phyloP scores from a whole-genome alignment of 805 yeast species.

The Cyberlindnera euphorbiiphila region DNA sequence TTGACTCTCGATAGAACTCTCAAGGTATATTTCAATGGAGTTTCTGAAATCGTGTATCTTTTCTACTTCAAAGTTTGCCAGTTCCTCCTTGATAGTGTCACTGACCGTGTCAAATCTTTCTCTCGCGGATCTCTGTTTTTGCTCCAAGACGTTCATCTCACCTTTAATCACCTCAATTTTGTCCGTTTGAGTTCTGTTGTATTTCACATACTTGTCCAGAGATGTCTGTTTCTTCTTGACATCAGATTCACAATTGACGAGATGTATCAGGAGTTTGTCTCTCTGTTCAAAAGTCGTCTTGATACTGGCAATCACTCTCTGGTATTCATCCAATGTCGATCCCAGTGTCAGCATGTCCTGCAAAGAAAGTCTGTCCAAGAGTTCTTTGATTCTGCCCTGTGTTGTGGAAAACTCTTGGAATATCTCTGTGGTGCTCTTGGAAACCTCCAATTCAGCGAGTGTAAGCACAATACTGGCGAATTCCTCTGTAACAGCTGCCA shows the following conservation, averaged over 20 bases:
- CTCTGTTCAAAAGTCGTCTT: conserved; percentile 73
- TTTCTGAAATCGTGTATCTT: conserved; percentile 82
- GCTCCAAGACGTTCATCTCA: conserved; percentile 56
- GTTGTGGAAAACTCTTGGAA: conserved; percentile 68
- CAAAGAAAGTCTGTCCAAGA: conserved; percentile 70
- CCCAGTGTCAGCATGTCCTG: conserved; percentile 88
- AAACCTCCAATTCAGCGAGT: conserved; percentile 71
- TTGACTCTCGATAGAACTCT: conserved; percentile 86
- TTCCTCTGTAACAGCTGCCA: conserved; percentile 66
- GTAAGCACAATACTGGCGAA: conserved; percentile 52
- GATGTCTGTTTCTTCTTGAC: conserved; percentile 42
- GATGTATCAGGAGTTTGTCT: conserved; percentile 46
- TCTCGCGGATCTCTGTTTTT: conserved; percentile 49
- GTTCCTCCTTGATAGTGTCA: conserved; percentile 61
- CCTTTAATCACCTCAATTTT: conserved; percentile 52
- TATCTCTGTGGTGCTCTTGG: conserved; percentile 58
- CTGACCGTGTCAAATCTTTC: conserved; percentile 61
- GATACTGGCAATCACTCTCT: conserved; percentile 71
- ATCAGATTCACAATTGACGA: conserved; percentile 48
- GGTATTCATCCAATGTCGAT: conserved; percentile 82
- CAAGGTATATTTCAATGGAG: conserved; percentile 85
- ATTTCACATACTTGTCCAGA: conserved; percentile 41
- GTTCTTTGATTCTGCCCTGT: conserved; percentile 65
- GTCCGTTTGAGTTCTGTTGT: conserved; percentile 56
- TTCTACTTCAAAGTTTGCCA: conserved; percentile 64